Conservation (phyloP, 108 stramenopile species). For the Nitzschia sp. region DNA sequence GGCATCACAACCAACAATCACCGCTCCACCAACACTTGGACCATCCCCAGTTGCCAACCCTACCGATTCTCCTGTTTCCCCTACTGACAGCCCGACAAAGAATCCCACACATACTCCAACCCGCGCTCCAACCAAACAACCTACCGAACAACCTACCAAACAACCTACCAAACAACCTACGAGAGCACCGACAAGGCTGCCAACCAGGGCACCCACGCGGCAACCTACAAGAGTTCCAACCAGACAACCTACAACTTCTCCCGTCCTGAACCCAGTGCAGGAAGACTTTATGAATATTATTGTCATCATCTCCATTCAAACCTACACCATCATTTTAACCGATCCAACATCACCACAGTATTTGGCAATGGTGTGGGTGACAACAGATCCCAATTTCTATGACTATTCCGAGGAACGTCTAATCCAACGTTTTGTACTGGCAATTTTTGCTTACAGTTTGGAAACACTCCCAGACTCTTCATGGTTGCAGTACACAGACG, state of each 20-base stretch:
- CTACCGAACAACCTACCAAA: background rate
- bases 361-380: constrained; percentile 20
- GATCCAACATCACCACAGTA: constrained; percentile 18
- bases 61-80: too few relatives aligned
- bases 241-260: background rate
- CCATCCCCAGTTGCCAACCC: background rate
- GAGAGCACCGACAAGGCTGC: background rate
- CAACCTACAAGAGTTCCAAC: background rate
- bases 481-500: constrained; percentile 2
- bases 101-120: background rate
- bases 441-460: constrained; percentile 15
- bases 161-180: background rate
- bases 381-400: constrained; percentile 18
- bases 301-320: background rate
- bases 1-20: background rate
- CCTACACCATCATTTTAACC: background rate
- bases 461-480: constrained; percentile 2
- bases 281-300: constrained; percentile 1
- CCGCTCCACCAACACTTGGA: background rate
- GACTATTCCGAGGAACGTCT: constrained; percentile 23
- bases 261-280: background rate
- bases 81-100: background rate
- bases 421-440: constrained; percentile 28
- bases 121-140: background rate
- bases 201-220: background rate